A percentile compares a stretch with the other conserved stretches of the same genome.
Conservation (phyloP, 495 filamentous ascomycete species). For the Xylaria castorea region DNA sequence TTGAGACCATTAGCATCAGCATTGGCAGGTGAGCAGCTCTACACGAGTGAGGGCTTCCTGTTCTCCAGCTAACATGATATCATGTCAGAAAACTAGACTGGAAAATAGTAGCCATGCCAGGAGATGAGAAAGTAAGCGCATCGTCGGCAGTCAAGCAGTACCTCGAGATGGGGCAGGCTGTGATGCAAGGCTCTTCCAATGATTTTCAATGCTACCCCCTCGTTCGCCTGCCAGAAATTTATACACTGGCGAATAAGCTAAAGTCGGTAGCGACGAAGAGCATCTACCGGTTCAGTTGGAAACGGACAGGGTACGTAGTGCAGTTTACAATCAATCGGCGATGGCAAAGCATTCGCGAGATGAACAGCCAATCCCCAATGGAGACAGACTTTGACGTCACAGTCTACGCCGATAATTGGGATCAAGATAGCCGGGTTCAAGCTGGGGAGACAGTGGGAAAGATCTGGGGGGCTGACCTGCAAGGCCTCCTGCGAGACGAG, state of each 20-base stretch:
- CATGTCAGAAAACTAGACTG: conserved; percentile 46
- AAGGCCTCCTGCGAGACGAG: conserved; percentile 54
- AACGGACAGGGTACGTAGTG: conserved; percentile 56
- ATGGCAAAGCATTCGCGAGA: conserved; percentile 44
- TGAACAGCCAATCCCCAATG: conserved; percentile 26
- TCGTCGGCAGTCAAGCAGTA: conserved; percentile 27
- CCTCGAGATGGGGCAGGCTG: conserved; percentile 26
- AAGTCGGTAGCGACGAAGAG: conserved; percentile 57
- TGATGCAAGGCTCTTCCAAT: conserved; percentile 27
- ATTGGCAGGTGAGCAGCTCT: conserved; percentile 47
- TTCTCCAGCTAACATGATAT: neutral
- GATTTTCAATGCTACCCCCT: conserved; percentile 36
- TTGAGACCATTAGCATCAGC: conserved; percentile 46
- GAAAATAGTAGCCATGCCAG: conserved; percentile 45
- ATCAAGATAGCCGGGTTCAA: conserved; percentile 39
- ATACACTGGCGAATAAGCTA: conserved; percentile 28
- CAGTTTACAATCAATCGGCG: conserved; percentile 64
- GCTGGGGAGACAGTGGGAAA: conserved; percentile 37
- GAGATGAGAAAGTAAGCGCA: conserved; percentile 38
- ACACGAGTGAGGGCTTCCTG: neutral
- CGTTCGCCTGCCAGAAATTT: neutral
- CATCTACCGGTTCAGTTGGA: conserved; percentile 55
- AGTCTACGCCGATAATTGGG: conserved; percentile 61
- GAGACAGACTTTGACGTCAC: conserved; percentile 52
- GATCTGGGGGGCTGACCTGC: conserved; percentile 50